Evolutionary conservation across 176 grass and related monocot genomes (phyloP).

Genomic region (Aegilops speltoides): DNA sequence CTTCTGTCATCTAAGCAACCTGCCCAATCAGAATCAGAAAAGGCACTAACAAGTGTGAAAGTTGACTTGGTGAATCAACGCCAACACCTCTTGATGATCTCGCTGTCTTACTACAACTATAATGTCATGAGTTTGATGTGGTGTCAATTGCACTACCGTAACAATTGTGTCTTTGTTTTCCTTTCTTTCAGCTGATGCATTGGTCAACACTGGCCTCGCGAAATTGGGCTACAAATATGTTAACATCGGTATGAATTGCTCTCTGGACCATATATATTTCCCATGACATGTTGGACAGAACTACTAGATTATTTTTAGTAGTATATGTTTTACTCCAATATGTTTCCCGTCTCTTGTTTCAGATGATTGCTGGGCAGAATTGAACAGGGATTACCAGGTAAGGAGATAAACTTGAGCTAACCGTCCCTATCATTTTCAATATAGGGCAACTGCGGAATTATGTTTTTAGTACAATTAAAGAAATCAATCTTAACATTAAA

Average conservation of each 20-base stretch:
- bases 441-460: not conserved
- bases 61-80: too few species aligned
- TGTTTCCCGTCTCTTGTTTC: constrained; percentile 32
- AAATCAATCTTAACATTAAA: too few species aligned
- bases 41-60: too few species aligned
- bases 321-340: not conserved
- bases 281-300: not conserved
- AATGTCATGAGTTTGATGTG: too few species aligned
- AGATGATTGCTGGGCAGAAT: constrained; percentile 99
- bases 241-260: constrained; percentile 65
- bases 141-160: too few species aligned
- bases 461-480: not conserved
- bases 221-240: constrained; percentile 79
- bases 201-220: constrained; percentile 72
- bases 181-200: constrained; percentile 77
- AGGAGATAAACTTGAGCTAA: constrained; percentile 24
- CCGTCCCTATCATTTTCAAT: constrained; percentile 20
- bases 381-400: constrained; percentile 71
- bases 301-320: not conserved
- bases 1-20: too few species aligned
- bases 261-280: not conserved
- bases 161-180: too few species aligned
- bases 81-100: too few species aligned
- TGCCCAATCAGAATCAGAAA: too few species aligned
- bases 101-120: too few species aligned